Evolutionary conservation across 352 stramenopile species (phyloP).

Genomic region (Phytopythium vexans): DNA sequence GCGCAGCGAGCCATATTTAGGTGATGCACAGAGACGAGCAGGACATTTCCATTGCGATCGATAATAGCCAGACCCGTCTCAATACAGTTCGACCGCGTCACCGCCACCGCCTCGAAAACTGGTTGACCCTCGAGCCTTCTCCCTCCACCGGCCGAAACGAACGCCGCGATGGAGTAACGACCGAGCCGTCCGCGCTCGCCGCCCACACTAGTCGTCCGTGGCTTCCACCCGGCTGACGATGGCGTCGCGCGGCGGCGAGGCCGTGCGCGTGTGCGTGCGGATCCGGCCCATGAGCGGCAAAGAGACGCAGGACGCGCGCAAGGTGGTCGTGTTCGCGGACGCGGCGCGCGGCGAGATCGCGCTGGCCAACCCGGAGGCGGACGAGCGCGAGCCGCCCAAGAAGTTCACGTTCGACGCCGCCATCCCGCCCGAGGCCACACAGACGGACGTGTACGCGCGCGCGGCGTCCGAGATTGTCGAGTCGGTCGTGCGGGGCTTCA

Average conservation of each 20-base stretch:
- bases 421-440: slow-evolving; percentile 77
- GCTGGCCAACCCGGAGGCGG: slow-evolving; percentile 77
- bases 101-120: no score
- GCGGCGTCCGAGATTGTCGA: slow-evolving; percentile 90
- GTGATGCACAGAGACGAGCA: no score
- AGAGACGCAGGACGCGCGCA: slow-evolving; percentile 89
- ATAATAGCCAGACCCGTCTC: no score
- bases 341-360: slow-evolving; percentile 81
- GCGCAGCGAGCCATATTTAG: no score
- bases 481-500: slow-evolving; percentile 94
- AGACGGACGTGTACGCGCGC: slow-evolving; percentile 91
- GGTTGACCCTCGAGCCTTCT: no score
- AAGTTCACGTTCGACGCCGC: slow-evolving; percentile 96
- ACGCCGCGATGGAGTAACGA: no score
- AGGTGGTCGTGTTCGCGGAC: slow-evolving; percentile 76
- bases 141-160: no score
- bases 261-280: slow-evolving; percentile 91
- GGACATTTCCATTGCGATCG: no score
- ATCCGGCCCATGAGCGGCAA: slow-evolving; percentile 91
- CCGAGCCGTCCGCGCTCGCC: neutral
- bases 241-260: slow-evolving; percentile 44
- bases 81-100: no score
- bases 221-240: neutral
- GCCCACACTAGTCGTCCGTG: neutral
- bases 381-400: slow-evolving; percentile 83